A percentile compares a stretch with the other conserved stretches of the same genome.
Conservation (phyloP, 345 rosid species). For the Adansonia digitata region DNA sequence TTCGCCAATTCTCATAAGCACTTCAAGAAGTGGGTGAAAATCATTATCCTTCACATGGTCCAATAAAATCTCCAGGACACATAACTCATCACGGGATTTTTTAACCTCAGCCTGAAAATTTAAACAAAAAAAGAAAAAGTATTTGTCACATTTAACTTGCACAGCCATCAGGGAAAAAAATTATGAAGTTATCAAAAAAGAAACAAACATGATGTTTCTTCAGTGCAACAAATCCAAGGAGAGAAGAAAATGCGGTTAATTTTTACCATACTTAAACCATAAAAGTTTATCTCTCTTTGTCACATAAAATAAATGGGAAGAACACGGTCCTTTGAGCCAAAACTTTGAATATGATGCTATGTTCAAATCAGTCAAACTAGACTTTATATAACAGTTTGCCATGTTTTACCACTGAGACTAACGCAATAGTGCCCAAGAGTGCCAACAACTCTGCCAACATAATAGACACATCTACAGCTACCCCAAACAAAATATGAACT, state of each 20-base stretch:
- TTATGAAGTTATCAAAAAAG: neutral
- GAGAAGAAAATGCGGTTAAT: neutral
- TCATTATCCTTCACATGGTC: conserved; percentile 61
- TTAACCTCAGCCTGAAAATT: conserved; percentile 50
- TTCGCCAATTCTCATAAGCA: conserved; percentile 42
- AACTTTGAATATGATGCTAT: neutral
- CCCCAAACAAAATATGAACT: neutral
- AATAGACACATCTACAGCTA: neutral
- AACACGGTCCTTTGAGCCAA: neutral
- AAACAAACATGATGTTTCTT: neutral
- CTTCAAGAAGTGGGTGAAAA: conserved; percentile 62
- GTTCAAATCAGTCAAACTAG: neutral
- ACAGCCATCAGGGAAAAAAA: neutral
- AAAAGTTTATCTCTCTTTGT: neutral
- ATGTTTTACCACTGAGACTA: neutral
- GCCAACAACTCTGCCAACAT: neutral
- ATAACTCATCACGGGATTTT: conserved; percentile 42
- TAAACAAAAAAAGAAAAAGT: neutral
- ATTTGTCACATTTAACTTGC: conserved; percentile 9
- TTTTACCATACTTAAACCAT: neutral
- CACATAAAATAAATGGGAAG: neutral
- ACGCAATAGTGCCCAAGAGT: neutral
- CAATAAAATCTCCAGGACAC: conserved; percentile 52
- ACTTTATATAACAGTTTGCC: neutral
- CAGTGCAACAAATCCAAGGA: neutral